These are phyloP conservation scores for Glaciozyma antarctica DNA, from an alignment of 768 basidiomycete species.

Conservation along the genomic window DNA sequence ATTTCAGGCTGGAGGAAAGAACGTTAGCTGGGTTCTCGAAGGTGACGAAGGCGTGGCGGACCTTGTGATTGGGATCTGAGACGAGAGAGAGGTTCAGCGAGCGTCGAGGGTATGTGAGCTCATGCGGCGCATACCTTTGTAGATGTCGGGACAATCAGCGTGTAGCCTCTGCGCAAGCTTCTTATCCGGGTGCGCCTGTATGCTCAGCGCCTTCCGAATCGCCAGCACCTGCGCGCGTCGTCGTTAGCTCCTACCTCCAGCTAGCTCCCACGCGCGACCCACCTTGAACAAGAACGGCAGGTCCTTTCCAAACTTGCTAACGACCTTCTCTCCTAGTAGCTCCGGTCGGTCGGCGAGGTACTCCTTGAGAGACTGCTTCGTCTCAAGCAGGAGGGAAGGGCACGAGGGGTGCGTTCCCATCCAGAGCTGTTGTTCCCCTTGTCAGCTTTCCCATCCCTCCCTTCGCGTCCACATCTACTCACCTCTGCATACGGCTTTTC, in stretches of 20 bases:
- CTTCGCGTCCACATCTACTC: conserved; percentile 29
- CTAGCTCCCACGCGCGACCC: neutral
- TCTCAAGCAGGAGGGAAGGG: conserved; percentile 49
- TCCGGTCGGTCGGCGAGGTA: conserved; percentile 58
- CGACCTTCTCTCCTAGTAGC: conserved; percentile 57
- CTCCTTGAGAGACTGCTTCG: conserved; percentile 50
- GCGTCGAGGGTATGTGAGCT: neutral
- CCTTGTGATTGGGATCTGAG: conserved; percentile 81
- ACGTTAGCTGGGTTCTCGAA: neutral
- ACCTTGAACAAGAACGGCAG: conserved; percentile 90
- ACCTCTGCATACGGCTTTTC: conserved; percentile 86
- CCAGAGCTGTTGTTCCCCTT: conserved; percentile 60
- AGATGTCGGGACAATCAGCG: conserved; percentile 62
- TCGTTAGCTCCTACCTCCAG: neutral
- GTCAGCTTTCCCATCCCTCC: neutral
- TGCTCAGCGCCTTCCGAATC: conserved; percentile 78
- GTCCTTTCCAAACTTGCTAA: conserved; percentile 56
- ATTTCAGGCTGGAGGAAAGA: conserved; percentile 60
- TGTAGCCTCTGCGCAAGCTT: conserved; percentile 62
- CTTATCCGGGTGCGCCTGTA: conserved; percentile 89
- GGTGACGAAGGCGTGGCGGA: conserved; percentile 15
- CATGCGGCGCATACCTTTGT: conserved; percentile 61
- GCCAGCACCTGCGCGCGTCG: conserved; percentile 46
- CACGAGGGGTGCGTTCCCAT: conserved; percentile 91
- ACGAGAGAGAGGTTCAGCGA: neutral